Conservation (phyloP, 768 basidiomycete genomes). For the Grammothele lineata region DNA sequence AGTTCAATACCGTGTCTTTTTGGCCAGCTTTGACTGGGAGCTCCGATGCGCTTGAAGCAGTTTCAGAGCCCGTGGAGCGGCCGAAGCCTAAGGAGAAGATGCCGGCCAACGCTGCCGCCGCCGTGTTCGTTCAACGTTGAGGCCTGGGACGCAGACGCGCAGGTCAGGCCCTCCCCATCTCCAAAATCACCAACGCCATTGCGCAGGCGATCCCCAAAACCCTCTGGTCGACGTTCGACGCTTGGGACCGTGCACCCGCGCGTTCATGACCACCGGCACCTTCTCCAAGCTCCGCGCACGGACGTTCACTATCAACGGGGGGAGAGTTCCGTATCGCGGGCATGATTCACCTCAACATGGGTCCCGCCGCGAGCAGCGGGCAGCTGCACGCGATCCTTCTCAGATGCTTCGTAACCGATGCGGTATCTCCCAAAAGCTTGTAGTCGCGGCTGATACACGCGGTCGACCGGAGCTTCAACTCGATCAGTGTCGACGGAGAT, state of each 20-base stretch:
- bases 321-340: conserved; percentile 81
- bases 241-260: conserved; percentile 86
- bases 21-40: conserved; percentile 42
- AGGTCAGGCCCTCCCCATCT: conserved; percentile 91
- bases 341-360: conserved; percentile 98
- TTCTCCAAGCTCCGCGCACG: conserved; percentile 92
- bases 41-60: conserved; percentile 30
- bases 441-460: conserved; percentile 88
- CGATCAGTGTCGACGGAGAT: conserved; percentile 95
- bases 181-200: conserved; percentile 74
- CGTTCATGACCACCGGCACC: conserved; percentile 99
- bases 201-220: conserved; percentile 30
- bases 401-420: conserved; percentile 91
- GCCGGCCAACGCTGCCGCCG: conserved; percentile 28
- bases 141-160: too few species aligned
- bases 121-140: too few species aligned
- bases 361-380: conserved; percentile 45
- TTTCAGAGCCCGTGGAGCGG: conserved; percentile 21
- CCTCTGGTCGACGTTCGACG: conserved; percentile 58
- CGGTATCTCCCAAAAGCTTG: conserved; percentile 73
- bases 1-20: conserved; percentile 31
- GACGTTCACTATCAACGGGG: conserved; percentile 65
- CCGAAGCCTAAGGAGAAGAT: conserved; percentile 45
- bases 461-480: conserved; percentile 93
- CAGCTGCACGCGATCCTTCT: conserved; percentile 89